Conservation (phyloP, 345 rosid genomes). For the Salix exigua region DNA sequence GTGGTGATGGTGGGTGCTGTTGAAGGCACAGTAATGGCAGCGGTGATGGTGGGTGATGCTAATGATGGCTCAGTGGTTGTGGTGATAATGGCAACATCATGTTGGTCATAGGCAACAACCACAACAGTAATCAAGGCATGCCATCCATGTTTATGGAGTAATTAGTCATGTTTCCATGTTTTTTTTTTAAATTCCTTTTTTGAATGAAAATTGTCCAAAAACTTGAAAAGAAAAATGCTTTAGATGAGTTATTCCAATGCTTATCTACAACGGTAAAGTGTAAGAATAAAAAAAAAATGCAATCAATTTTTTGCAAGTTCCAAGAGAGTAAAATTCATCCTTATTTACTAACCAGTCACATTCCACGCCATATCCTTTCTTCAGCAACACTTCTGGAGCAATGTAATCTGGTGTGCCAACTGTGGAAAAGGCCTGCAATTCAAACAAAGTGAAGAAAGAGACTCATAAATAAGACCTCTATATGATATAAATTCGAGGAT, state of each 20-base stretch:
- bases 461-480: neutral
- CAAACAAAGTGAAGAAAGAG: conserved; percentile 14
- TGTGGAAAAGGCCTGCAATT: conserved; percentile 73
- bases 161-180: neutral
- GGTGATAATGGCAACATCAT: neutral
- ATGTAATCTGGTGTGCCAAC: conserved; percentile 98
- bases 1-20: too few relatives aligned
- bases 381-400: conserved; percentile 89
- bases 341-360: conserved; percentile 73
- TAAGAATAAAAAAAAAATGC: neutral
- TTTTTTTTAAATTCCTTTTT: neutral
- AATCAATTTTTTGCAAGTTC: neutral
- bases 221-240: neutral
- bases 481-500: neutral
- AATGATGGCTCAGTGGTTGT: neutral
- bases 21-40: too few relatives aligned
- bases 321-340: neutral
- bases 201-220: neutral
- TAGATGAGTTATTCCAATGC: neutral
- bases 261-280: neutral
- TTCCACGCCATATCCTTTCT: conserved; percentile 93
- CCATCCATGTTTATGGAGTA: too few relatives aligned
- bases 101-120: neutral
- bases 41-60: neutral
- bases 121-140: too few relatives aligned